Conservation (phyloP, 306 rosid genomes). For the Vigna hirtella region DNA sequence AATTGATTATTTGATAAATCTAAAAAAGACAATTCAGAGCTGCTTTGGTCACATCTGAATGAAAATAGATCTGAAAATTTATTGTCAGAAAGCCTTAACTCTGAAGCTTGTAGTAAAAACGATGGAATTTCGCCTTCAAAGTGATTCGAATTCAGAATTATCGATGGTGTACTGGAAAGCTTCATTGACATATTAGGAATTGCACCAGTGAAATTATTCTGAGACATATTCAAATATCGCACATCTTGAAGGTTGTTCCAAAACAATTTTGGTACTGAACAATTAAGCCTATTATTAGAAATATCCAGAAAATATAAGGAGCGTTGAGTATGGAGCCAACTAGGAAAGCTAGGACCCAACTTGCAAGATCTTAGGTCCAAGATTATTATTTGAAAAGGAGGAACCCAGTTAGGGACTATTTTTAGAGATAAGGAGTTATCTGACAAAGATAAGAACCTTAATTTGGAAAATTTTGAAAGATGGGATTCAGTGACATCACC, state of each 20-base stretch:
- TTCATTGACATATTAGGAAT: conserved; percentile 23
- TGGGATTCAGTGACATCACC: no score
- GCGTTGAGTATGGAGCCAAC: conserved; percentile 16
- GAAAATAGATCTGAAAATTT: background rate
- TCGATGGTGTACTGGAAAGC: no score
- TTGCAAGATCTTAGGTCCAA: conserved; percentile 12
- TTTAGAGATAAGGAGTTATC: background rate
- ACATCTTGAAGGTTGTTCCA: no score
- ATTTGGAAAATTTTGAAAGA: background rate
- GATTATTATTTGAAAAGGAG: background rate
- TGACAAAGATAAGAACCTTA: fast-evolving
- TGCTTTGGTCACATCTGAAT: no score
- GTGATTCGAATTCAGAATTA: conserved; percentile 18
- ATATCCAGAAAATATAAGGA: fast-evolving
- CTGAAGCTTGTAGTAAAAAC: background rate
- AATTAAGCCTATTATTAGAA: background rate
- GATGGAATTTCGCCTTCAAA: conserved; percentile 18
- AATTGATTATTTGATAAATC: conserved; percentile 29
- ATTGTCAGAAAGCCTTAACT: background rate
- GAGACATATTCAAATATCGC: no score
- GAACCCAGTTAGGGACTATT: background rate
- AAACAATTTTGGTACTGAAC: no score
- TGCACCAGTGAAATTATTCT: conserved; percentile 4
- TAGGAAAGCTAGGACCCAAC: conserved; percentile 29
- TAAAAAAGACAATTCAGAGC: no score